Evolutionary conservation across 2,329 filamentous ascomycete genomes (phyloP).

Genomic region (Fusarium transvaalense): DNA sequence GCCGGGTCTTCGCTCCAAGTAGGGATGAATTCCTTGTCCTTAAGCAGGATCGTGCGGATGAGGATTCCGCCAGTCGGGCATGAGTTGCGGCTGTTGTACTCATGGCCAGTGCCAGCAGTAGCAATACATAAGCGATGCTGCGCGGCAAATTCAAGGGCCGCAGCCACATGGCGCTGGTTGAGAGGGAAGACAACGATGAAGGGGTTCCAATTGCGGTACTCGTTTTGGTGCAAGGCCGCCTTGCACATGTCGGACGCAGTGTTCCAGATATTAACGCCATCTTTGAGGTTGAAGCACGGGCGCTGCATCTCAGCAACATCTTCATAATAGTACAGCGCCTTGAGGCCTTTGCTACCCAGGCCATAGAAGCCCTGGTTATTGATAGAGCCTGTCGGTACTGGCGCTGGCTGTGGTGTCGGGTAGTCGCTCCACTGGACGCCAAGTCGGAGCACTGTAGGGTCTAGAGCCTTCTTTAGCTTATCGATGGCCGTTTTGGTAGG

Average conservation of each 20-base stretch:
- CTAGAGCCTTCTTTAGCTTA: neutral
- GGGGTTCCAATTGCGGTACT: slow-evolving; percentile 7
- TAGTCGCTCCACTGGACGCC: neutral
- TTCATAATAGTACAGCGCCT: neutral
- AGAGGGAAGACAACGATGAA: slow-evolving; percentile 8
- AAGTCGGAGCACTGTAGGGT: neutral
- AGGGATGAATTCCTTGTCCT: neutral
- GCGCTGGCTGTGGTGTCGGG: neutral
- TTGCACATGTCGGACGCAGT: neutral
- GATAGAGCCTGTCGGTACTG: neutral
- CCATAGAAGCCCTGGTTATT: slow-evolving; percentile 4
- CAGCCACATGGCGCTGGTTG: slow-evolving; percentile 2
- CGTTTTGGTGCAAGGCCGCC: slow-evolving; percentile 7
- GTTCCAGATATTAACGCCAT: neutral
- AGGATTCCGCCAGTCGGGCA: slow-evolving; percentile 13
- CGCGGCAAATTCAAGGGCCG: neutral
- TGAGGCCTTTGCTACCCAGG: neutral
- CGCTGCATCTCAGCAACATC: neutral
- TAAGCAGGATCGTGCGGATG: slow-evolving; percentile 8
- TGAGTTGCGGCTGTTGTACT: slow-evolving; percentile 13
- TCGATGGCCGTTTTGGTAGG: neutral
- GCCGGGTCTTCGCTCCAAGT: neutral
- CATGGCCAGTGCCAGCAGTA: slow-evolving; percentile 6
- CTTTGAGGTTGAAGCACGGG: neutral
- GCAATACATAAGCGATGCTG: slow-evolving; percentile 2